Evolutionary conservation across 495 filamentous ascomycete species (phyloP).

Genomic region (Aspergillus conjunctus): DNA sequence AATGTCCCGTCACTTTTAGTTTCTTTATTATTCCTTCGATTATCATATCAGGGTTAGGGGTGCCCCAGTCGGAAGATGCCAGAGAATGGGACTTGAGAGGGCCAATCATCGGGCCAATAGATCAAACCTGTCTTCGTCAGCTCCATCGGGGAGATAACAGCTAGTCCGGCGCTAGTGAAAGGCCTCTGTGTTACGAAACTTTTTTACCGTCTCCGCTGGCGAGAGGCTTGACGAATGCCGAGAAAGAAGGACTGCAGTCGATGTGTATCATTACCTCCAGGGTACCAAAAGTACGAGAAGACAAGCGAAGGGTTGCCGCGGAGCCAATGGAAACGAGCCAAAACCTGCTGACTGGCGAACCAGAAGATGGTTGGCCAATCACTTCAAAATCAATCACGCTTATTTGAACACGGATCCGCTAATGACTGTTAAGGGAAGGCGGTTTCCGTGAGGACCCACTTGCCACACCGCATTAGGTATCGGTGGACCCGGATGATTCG

Average conservation of each 20-base stretch:
- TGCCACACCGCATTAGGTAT: conserved; percentile 34
- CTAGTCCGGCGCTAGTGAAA: conserved; percentile 15
- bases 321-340: conserved; percentile 28
- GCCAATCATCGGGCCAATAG: conserved; percentile 24
- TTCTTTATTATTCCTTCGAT: neutral
- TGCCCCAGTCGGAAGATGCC: conserved; percentile 14
- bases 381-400: conserved; percentile 27
- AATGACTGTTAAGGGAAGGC: conserved; percentile 31
- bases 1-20: neutral
- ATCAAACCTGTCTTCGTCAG: conserved; percentile 26
- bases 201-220: neutral
- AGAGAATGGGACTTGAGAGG: neutral
- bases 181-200: neutral
- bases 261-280: neutral
- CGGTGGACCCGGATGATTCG: conserved; percentile 37
- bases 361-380: conserved; percentile 28
- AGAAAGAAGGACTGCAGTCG: neutral
- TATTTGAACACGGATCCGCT: conserved; percentile 31
- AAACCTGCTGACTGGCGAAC: conserved; percentile 35
- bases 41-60: conserved; percentile 1
- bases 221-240: conserved; percentile 5
- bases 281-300: conserved; percentile 12
- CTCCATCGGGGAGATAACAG: conserved; percentile 25
- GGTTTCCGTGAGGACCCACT: conserved; percentile 26
- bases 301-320: conserved; percentile 9